phyloP scores from a whole-genome alignment of 2,329 filamentous ascomycete species.

The Pseudopyricularia cyperi region DNA sequence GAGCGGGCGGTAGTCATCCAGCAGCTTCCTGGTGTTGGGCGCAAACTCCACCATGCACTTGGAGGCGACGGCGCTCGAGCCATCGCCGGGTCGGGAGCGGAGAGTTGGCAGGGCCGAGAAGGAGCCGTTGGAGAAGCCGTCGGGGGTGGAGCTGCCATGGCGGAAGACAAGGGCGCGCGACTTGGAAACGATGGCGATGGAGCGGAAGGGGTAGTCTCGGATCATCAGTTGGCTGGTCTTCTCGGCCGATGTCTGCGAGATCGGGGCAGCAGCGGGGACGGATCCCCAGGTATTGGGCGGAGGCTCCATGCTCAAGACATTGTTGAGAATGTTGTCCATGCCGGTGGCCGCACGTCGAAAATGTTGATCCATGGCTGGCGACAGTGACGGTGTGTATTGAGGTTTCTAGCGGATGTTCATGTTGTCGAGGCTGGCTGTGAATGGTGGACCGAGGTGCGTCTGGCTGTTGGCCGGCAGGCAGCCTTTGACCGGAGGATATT shows the following conservation, averaged over 20 bases:
- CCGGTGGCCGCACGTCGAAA: not conserved
- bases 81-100: constrained; percentile 26
- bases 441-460: not conserved
- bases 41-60: constrained; percentile 85
- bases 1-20: constrained; percentile 65
- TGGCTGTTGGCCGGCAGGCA: not conserved
- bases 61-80: constrained; percentile 24
- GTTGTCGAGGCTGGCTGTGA: not conserved
- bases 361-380: not conserved
- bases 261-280: not conserved
- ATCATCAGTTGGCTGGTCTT: constrained; percentile 68
- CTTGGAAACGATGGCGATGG: constrained; percentile 72
- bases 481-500: no score
- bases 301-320: not conserved
- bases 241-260: constrained; percentile 25
- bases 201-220: constrained; percentile 74
- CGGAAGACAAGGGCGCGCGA: constrained; percentile 76
- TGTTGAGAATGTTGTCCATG: not conserved
- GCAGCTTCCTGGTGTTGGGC: constrained; percentile 46
- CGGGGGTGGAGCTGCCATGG: constrained; percentile 55
- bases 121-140: constrained; percentile 38
- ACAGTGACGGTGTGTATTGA: not conserved
- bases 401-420: not conserved
- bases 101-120: constrained; percentile 37
- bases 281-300: not conserved